Conservation (phyloP, 306 rosid species). For the Fragaria iinumae region DNA sequence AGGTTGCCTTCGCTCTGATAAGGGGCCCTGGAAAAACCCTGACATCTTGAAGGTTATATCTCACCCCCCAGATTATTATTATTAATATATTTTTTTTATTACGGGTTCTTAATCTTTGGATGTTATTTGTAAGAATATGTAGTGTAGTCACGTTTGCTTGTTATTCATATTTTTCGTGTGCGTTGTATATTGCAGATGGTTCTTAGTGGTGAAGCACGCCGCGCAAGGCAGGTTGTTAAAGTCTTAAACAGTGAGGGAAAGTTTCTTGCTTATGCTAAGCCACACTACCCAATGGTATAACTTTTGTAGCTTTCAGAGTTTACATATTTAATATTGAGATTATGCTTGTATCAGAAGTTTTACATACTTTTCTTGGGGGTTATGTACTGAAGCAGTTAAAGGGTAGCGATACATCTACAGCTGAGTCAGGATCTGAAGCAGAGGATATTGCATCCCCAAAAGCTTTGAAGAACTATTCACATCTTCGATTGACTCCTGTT, state of each 20-base stretch:
- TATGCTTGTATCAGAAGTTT: neutral
- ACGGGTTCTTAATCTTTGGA: neutral
- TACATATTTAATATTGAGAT: neutral
- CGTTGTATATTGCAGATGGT: constrained; percentile 60
- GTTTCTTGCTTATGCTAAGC: constrained; percentile 86
- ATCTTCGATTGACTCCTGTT: constrained; percentile 94
- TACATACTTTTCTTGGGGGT: constrained; percentile 2
- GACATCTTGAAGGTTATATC: constrained; percentile 75
- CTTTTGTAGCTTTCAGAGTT: neutral
- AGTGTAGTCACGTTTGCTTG: constrained; percentile 1
- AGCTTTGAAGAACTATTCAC: constrained; percentile 68
- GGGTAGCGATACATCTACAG: constrained; percentile 95
- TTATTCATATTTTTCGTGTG: constrained; percentile 29
- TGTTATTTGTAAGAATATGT: neutral
- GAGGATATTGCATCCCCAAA: constrained; percentile 90
- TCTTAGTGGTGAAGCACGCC: constrained; percentile 70
- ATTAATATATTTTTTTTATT: neutral
- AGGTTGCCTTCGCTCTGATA: constrained; percentile 94
- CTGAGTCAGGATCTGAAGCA: constrained; percentile 98
- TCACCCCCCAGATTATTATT: neutral
- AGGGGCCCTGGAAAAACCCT: constrained; percentile 97
- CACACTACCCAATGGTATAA: constrained; percentile 70
- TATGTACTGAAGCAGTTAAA: constrained; percentile 53
- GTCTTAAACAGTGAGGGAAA: constrained; percentile 86
- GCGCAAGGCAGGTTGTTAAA: constrained; percentile 87